A percentile compares a stretch with the other conserved stretches of the same genome.
Evolutionary conservation across 345 rosid genomes (phyloP).

Genomic region (Citrus cavaleriei): DNA sequence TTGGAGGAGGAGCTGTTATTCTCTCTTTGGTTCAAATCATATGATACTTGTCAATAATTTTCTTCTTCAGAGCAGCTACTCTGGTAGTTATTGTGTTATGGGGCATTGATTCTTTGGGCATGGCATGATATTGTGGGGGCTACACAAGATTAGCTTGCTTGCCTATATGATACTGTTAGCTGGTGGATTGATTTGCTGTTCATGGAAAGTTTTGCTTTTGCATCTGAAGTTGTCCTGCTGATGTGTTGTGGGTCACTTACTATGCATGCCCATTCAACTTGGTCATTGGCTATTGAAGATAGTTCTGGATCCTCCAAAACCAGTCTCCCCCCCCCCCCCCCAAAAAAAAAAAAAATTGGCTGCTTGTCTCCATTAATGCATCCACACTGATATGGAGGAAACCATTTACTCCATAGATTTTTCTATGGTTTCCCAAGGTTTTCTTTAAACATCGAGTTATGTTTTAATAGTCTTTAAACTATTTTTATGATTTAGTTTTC

Average conservation of each 20-base stretch:
- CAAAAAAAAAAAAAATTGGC: neutral
- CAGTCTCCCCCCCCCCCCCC: neutral
- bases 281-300: slow-evolving; percentile 25
- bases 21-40: slow-evolving; percentile 18
- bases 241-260: slow-evolving; percentile 35
- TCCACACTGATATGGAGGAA: slow-evolving; percentile 12
- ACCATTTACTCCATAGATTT: neutral
- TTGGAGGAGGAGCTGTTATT: slow-evolving; percentile 18
- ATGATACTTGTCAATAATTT: slow-evolving; percentile 20
- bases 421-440: neutral
- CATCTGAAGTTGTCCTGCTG: slow-evolving; percentile 47
- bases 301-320: slow-evolving; percentile 12
- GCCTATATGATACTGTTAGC: slow-evolving; percentile 62
- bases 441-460: neutral
- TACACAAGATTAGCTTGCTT: slow-evolving; percentile 65
- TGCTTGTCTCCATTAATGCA: neutral
- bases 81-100: slow-evolving; percentile 33
- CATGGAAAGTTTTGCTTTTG: slow-evolving; percentile 58
- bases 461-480: neutral
- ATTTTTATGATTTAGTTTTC: neutral
- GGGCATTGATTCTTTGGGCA: slow-evolving; percentile 68
- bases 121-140: slow-evolving; percentile 76
- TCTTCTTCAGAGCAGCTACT: slow-evolving; percentile 30
- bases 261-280: slow-evolving; percentile 22
- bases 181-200: slow-evolving; percentile 77